Percentiles rank a stretch among this genome's conserved stretches.
Evolutionary conservation across 345 rosid species (phyloP).

Genomic region (Anastatica hierochuntica): DNA sequence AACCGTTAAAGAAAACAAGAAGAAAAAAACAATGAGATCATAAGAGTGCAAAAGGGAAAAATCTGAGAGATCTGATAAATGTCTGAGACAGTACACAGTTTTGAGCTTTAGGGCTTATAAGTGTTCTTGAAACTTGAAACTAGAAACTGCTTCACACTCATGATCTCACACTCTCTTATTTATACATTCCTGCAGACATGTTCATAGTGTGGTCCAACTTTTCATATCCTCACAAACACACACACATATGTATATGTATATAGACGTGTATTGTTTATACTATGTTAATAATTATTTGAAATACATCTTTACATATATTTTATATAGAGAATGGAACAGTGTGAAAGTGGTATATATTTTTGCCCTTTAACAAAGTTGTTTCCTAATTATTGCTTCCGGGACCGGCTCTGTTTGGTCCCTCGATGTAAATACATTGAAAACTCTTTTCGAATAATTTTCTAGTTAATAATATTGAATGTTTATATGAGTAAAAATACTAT

Average conservation of each 20-base stretch:
- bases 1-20: slow-evolving; percentile 26
- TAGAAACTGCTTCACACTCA: slow-evolving; percentile 18
- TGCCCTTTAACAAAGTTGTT: slow-evolving; percentile 21
- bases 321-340: not conserved
- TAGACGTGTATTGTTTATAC: not conserved
- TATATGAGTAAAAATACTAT: too few species aligned
- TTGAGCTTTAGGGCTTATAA: slow-evolving; percentile 27
- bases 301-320: too few species aligned
- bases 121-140: slow-evolving; percentile 28
- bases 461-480: too few species aligned
- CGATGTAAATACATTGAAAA: not conserved
- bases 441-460: too few species aligned
- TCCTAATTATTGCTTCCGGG: slow-evolving; percentile 24
- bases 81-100: slow-evolving; percentile 21
- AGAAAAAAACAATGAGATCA: slow-evolving; percentile 21
- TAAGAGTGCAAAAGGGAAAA: slow-evolving; percentile 16
- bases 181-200: slow-evolving; percentile 22
- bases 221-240: not conserved
- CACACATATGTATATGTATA: not conserved
- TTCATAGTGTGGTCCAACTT: slow-evolving; percentile 28
- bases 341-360: slow-evolving; percentile 21
- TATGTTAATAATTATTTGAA: too few species aligned
- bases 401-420: slow-evolving; percentile 15
- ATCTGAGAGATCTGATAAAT: slow-evolving; percentile 21
- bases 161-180: slow-evolving; percentile 21